phyloP scores from a whole-genome alignment of 2,329 filamentous ascomycete genomes.

The Coniosporium tulheliwenetii region DNA sequence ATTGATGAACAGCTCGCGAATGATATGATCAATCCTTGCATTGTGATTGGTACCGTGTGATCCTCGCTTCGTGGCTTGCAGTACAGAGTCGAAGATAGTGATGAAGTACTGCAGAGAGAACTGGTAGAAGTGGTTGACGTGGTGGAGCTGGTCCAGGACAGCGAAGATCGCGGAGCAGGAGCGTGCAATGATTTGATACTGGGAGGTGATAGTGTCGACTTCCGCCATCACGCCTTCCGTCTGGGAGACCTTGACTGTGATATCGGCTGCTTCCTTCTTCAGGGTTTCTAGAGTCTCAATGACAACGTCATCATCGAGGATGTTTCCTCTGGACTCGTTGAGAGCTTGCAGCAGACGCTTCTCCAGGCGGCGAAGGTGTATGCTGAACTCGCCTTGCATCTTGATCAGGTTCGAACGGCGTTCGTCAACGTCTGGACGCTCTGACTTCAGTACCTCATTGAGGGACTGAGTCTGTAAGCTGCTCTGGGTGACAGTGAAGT shows the following conservation, averaged over 20 bases:
- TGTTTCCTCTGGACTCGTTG: slow-evolving; percentile 95
- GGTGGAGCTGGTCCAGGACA: slow-evolving; percentile 89
- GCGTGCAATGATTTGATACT: slow-evolving; percentile 84
- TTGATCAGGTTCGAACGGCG: slow-evolving; percentile 95
- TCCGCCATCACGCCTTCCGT: slow-evolving; percentile 98
- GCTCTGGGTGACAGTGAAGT: slow-evolving; percentile 98
- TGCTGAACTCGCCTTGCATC: slow-evolving; percentile 95
- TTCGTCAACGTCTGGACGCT: slow-evolving; percentile 94
- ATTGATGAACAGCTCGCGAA: slow-evolving; percentile 80
- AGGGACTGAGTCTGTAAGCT: slow-evolving; percentile 96
- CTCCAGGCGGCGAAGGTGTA: slow-evolving; percentile 91
- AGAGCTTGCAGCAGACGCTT: slow-evolving; percentile 86
- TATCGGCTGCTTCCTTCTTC: slow-evolving; percentile 94
- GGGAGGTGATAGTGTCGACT: slow-evolving; percentile 85
- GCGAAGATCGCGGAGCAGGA: slow-evolving; percentile 97
- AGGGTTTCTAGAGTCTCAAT: slow-evolving; percentile 95
- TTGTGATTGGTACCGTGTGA: slow-evolving; percentile 59
- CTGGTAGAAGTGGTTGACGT: slow-evolving; percentile 98
- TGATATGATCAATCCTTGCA: slow-evolving; percentile 71
- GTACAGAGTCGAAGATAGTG: slow-evolving; percentile 88
- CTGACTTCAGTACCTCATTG: slow-evolving; percentile 93
- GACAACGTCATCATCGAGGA: slow-evolving; percentile 93
- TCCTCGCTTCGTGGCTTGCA: slow-evolving; percentile 64
- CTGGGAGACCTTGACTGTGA: slow-evolving; percentile 88
- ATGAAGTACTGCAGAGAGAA: slow-evolving; percentile 98